Evolutionary conservation across 768 basidiomycete genomes (phyloP).

Genomic region (Russula vinacea): DNA sequence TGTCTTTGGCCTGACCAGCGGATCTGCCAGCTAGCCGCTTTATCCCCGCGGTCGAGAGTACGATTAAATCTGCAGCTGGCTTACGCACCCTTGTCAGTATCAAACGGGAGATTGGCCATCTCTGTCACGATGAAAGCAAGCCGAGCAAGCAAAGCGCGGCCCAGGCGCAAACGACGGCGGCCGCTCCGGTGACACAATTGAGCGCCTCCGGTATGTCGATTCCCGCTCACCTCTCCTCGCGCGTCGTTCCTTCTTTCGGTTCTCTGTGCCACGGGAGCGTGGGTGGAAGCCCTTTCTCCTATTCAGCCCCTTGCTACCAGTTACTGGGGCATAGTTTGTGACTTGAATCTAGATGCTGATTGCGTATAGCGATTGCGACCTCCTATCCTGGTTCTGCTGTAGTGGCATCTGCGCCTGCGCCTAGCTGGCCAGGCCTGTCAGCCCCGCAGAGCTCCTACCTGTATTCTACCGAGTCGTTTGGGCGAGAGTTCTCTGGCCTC

Average conservation of each 20-base stretch:
- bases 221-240: neutral
- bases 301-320: neutral
- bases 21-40: neutral
- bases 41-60: slow-evolving; percentile 6
- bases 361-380: slow-evolving; percentile 27
- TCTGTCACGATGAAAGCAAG: slow-evolving; percentile 85
- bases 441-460: slow-evolving; percentile 50
- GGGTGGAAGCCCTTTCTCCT: neutral
- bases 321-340: neutral
- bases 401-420: slow-evolving; percentile 39
- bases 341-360: neutral
- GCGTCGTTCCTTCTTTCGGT: neutral
- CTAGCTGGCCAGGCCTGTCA: slow-evolving; percentile 54
- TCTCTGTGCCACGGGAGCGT: neutral
- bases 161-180: slow-evolving; percentile 38
- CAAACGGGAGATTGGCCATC: slow-evolving; percentile 93
- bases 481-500: slow-evolving; percentile 79
- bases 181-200: slow-evolving; percentile 18
- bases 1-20: too few species aligned
- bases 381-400: slow-evolving; percentile 6
- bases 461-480: slow-evolving; percentile 70
- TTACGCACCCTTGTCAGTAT: slow-evolving; percentile 57
- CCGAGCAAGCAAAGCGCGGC: slow-evolving; percentile 39
- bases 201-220: slow-evolving; percentile 13
- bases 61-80: slow-evolving; percentile 15